Base-by-base conservation (phyloP, 495 filamentous ascomycete species). In the Geoglossum glabrum region DNA sequence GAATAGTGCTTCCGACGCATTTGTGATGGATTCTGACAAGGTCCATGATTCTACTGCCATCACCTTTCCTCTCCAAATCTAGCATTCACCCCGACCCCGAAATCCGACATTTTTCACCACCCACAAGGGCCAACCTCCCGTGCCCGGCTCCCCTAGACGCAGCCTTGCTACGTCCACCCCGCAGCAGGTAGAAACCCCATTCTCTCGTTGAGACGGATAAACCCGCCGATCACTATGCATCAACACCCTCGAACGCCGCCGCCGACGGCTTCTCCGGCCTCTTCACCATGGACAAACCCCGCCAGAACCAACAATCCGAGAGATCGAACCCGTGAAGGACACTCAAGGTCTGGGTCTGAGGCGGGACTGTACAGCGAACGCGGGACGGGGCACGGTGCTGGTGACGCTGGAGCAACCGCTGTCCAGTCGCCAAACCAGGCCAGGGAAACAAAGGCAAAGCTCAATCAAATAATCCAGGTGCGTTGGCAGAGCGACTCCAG, bases 391-490 rank as follows among this genome's bases (percentile, higher is more conserved):
- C 43, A 61, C 65, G 36, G 69, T 65, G 61, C 73, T 66, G 73
- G 75, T 52, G 65, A 71, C 28, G 73, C 70, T 23, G 60, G 69
- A 50, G 72, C 76, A 33, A 64, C 70, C 19, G 54, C 67, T 62
- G 74, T 63, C 49, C 67, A 64, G 54, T 58, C 58, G 57, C 34
- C 65, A 4, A 67, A 65, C 17, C 71, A 69, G 25, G 66, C 64
- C 5, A 76, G 73, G 64, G 84, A 86, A 56, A 77, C 79, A 19
- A 67, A 86, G 64, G 76, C 76, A 64, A 90, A 88, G 67, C 72
- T 94, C 60, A 88, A 87, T 64, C 89, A 95, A 73, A 86, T 95
- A 61, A 82, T 95, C 62, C 84, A 90, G 77, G 89, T 92, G 76
- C 47, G 77, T 31, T 26, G 51, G 25, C n/a, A 59, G 30, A 46